Percentiles rank a stretch among this genome's conserved stretches.
Evolutionary conservation across 169 alveolate species (phyloP).

Genomic region (Pseudocohnilembus persalinus): DNA sequence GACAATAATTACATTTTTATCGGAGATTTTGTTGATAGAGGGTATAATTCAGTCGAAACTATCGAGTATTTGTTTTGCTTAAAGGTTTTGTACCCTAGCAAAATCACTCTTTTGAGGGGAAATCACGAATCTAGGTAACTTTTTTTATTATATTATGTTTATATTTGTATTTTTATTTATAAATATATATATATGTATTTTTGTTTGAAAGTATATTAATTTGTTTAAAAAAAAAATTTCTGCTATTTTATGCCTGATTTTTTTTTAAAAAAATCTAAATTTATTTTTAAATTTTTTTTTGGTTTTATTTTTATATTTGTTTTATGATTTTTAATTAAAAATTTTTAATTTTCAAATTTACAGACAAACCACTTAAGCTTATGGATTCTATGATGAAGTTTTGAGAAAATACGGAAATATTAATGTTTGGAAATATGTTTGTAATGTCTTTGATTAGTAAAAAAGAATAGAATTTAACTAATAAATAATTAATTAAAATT

Average conservation of each 20-base stretch:
- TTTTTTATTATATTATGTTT: too few species aligned
- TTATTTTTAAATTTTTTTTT: too few species aligned
- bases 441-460: conserved; percentile 78
- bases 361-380: conserved; percentile 61
- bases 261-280: too few species aligned
- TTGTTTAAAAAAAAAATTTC: not conserved
- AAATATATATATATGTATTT: too few species aligned
- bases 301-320: not conserved
- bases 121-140: conserved; percentile 72
- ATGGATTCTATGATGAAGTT: conserved; percentile 85
- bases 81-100: conserved; percentile 72
- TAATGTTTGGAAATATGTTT: conserved; percentile 74
- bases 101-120: conserved; percentile 78
- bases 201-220: too few species aligned
- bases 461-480: not conserved
- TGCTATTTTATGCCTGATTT: too few species aligned
- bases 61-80: conserved; percentile 68
- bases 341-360: too few species aligned
- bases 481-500: too few species aligned
- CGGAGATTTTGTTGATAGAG: conserved; percentile 86
- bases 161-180: too few species aligned
- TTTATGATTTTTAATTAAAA: too few species aligned
- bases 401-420: conserved; percentile 76
- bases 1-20: conserved; percentile 69
- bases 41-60: conserved; percentile 78